A percentile compares a stretch with the other conserved stretches of the same genome.
Evolutionary conservation across 73 alveolate species (phyloP).

Genomic region (Symbiodinium pilosum): DNA sequence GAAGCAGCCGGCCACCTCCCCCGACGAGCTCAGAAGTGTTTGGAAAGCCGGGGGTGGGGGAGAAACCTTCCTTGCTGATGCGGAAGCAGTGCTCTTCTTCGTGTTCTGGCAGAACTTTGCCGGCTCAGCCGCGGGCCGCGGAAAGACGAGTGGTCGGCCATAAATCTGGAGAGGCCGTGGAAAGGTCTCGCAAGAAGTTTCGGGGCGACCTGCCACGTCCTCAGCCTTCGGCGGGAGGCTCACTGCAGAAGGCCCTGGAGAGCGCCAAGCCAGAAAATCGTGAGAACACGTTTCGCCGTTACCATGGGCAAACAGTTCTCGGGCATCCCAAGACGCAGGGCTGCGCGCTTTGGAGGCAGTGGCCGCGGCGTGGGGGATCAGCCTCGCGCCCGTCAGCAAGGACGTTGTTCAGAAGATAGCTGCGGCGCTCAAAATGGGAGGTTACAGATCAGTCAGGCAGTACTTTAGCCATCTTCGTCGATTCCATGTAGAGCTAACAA

Average conservation of each 20-base stretch:
- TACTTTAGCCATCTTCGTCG: not conserved
- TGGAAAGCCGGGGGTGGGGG: not conserved
- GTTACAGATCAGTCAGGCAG: not conserved
- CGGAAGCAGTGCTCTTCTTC: not conserved
- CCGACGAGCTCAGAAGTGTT: not conserved
- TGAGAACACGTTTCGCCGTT: not conserved
- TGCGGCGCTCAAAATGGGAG: not conserved
- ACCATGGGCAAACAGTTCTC: not conserved
- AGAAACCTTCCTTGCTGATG: not conserved
- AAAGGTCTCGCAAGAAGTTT: not conserved
- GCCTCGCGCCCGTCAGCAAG: not conserved
- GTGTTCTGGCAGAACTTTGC: not conserved
- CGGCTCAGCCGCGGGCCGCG: not conserved
- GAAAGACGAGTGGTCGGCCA: no score
- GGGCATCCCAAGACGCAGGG: not conserved
- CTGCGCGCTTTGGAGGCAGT: not conserved
- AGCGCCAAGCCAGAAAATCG: not conserved
- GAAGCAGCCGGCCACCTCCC: no score
- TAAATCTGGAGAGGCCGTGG: no score
- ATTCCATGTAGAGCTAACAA: not conserved
- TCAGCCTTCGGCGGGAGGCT: not conserved
- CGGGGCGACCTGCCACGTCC: not conserved
- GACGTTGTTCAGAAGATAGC: not conserved
- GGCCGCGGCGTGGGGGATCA: not conserved
- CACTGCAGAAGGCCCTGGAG: not conserved